Evolutionary conservation across 345 rosid genomes (phyloP).

Genomic region (Euclidium syriacum): DNA sequence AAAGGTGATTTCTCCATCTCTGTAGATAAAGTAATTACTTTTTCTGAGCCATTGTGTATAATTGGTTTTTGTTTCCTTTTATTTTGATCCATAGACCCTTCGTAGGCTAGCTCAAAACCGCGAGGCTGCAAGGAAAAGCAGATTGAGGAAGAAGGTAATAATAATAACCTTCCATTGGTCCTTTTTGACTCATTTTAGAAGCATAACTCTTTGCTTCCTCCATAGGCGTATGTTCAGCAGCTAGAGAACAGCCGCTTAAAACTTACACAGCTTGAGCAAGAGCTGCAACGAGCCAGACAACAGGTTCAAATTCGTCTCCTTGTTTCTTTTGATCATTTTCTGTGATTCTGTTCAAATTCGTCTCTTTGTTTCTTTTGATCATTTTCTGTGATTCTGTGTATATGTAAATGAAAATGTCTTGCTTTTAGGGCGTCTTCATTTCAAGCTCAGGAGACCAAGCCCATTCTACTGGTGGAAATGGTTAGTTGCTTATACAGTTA

Average conservation of each 20-base stretch:
- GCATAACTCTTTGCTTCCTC: background rate
- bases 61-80: conserved; percentile 7
- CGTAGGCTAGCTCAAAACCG: conserved; percentile 98
- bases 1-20: conserved; percentile 53
- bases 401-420: background rate
- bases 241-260: conserved; percentile 95
- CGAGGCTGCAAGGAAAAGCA: conserved; percentile 97
- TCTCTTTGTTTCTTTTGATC: conserved; percentile 8
- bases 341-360: conserved; percentile 22
- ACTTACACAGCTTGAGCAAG: conserved; percentile 95
- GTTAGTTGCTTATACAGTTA: conserved; percentile 41
- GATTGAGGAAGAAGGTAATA: conserved; percentile 87
- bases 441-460: conserved; percentile 96
- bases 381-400: conserved; percentile 13
- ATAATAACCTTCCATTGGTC: background rate
- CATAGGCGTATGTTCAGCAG: conserved; percentile 95
- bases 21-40: background rate
- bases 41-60: background rate
- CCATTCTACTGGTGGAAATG: conserved; percentile 92
- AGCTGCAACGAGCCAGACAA: conserved; percentile 95
- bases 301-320: conserved; percentile 51
- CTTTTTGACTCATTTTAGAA: background rate
- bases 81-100: conserved; percentile 60
- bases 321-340: background rate
- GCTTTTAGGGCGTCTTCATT: conserved; percentile 78